phyloP scores from a whole-genome alignment of 1,139 yeast genomes.

The Yamadazyma dendronema region DNA sequence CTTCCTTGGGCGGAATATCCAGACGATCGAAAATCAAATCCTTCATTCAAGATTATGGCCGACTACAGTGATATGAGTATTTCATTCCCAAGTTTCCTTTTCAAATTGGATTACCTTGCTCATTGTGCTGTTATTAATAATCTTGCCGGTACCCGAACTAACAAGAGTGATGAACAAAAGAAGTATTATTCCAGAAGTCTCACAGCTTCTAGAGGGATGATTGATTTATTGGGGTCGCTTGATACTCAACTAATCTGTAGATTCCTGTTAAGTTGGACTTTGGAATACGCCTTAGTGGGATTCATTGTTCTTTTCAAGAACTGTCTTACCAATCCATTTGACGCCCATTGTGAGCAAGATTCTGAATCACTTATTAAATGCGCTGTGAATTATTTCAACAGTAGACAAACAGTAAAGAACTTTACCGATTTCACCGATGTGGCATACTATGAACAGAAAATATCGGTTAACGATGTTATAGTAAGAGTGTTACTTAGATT shows the following conservation, averaged over 20 bases:
- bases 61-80: constrained; percentile 1
- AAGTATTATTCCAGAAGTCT: constrained; percentile 22
- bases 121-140: constrained; percentile 36
- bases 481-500: constrained; percentile 21
- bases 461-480: constrained; percentile 17
- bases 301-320: constrained; percentile 29
- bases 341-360: constrained; percentile 21
- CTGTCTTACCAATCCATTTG: constrained; percentile 27
- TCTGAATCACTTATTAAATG: constrained; percentile 24
- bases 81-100: constrained; percentile 19
- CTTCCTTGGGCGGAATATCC: constrained; percentile 3
- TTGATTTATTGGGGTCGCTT: constrained; percentile 21
- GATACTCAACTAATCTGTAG: constrained; percentile 17
- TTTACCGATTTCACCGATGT: constrained; percentile 2
- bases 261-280: constrained; percentile 31
- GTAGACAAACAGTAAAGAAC: constrained; percentile 2
- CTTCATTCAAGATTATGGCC: not conserved
- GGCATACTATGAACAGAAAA: constrained; percentile 15
- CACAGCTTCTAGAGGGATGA: constrained; percentile 34
- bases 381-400: constrained; percentile 14
- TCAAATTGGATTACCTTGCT: constrained; percentile 24
- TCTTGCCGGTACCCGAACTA: constrained; percentile 17
- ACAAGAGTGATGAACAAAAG: constrained; percentile 15
- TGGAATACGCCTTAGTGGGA: constrained; percentile 32
- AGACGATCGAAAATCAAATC: constrained; percentile 1